A percentile compares a stretch with the other conserved stretches of the same genome.
Conservation (phyloP, 2,329 filamentous ascomycete genomes). For the Colletotrichum trifolii region DNA sequence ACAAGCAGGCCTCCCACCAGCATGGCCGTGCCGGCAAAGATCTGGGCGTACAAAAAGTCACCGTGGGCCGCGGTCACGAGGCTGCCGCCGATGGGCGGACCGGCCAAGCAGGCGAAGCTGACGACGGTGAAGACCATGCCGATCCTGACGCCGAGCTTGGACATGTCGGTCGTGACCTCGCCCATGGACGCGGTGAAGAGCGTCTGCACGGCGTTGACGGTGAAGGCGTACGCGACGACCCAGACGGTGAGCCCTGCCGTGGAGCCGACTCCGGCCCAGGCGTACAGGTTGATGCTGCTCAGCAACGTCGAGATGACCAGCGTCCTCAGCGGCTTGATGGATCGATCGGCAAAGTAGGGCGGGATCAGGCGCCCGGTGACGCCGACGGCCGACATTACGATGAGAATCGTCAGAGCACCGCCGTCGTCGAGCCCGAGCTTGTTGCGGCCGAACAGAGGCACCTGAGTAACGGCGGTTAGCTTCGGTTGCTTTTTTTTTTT, state of each 20-base stretch:
- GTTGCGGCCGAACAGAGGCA: constrained; percentile 20
- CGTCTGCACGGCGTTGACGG: constrained; percentile 52
- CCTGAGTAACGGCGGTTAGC: constrained; percentile 1
- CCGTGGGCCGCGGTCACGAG: constrained; percentile 48
- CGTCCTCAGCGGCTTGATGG: constrained; percentile 37
- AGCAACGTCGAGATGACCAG: constrained; percentile 31
- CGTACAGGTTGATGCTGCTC: constrained; percentile 29
- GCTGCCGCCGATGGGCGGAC: constrained; percentile 54
- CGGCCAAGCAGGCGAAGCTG: constrained; percentile 51
- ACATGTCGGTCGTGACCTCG: constrained; percentile 51
- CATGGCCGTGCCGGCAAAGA: constrained; percentile 28
- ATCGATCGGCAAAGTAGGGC: constrained; percentile 36
- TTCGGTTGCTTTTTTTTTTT: accelerated
- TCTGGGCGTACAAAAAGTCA: constrained; percentile 23
- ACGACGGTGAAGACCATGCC: constrained; percentile 55
- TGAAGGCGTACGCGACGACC: constrained; percentile 45
- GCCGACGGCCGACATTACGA: constrained; percentile 37
- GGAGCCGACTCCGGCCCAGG: constrained; percentile 51
- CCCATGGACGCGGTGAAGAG: constrained; percentile 52
- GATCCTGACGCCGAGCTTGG: constrained; percentile 52
- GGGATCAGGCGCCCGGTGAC: constrained; percentile 37
- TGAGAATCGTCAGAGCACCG: constrained; percentile 24
- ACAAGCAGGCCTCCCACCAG: constrained; percentile 27
- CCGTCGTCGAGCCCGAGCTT: constrained; percentile 23
- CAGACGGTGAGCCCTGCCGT: constrained; percentile 46